phyloP scores from a whole-genome alignment of 768 basidiomycete species.

The Russula earlei region DNA sequence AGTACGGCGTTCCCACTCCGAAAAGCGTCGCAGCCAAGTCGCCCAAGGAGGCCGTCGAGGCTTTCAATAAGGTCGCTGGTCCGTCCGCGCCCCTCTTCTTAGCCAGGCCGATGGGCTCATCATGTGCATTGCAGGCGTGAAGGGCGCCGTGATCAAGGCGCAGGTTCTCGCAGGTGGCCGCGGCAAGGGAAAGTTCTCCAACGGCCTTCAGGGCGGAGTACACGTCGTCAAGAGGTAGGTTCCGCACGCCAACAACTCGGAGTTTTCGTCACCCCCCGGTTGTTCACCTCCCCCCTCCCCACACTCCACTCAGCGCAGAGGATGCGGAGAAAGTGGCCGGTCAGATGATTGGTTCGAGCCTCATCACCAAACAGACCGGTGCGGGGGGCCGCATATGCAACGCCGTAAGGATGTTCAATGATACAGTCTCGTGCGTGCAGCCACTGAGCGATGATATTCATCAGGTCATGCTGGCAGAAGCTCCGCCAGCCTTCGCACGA shows the following conservation, averaged over 20 bases:
- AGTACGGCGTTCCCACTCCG: constrained; percentile 96
- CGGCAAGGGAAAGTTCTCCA: constrained; percentile 95
- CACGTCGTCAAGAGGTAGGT: constrained; percentile 81
- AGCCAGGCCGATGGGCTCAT: neutral
- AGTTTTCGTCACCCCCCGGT: too few relatives aligned
- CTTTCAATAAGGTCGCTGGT: constrained; percentile 83
- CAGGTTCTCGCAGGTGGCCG: constrained; percentile 98
- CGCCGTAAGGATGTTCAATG: constrained; percentile 48
- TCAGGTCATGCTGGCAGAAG: constrained; percentile 97
- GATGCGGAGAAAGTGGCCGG: constrained; percentile 80
- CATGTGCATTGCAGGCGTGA: constrained; percentile 40
- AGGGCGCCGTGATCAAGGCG: constrained; percentile 91
- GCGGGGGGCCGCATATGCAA: constrained; percentile 89
- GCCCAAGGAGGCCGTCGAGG: constrained; percentile 80
- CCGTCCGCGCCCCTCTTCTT: neutral
- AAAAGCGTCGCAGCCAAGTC: constrained; percentile 82
- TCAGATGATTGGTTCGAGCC: constrained; percentile 90
- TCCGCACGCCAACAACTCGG: too few relatives aligned
- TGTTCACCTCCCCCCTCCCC: too few relatives aligned
- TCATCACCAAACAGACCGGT: constrained; percentile 99
- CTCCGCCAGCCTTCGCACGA: constrained; percentile 89
- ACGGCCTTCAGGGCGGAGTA: constrained; percentile 94
- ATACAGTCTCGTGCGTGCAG: too few relatives aligned
- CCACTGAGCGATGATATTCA: neutral
- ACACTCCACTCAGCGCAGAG: constrained; percentile 53